phyloP scores from a whole-genome alignment of 164 flowering plant species.

The Liriodendron chinense region DNA sequence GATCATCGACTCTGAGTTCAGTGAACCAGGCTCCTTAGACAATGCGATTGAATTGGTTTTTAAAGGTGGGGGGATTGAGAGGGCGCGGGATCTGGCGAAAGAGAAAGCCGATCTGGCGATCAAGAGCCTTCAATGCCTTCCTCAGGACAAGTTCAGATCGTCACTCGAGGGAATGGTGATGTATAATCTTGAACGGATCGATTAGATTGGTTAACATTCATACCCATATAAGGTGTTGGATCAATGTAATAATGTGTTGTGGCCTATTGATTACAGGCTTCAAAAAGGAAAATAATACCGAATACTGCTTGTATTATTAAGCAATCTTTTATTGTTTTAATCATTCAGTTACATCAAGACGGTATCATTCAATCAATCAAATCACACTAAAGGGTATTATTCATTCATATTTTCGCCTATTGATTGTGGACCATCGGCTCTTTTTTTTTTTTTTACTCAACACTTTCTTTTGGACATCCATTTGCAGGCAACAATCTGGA shows the following conservation, averaged over 20 bases:
- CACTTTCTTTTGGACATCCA: no score
- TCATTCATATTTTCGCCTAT: neutral
- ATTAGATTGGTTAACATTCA: slow-evolving; percentile 25
- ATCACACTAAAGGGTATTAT: neutral
- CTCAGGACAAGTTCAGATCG: slow-evolving; percentile 47
- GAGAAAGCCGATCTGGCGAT: slow-evolving; percentile 78
- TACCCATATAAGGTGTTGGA: neutral
- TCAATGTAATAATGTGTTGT: neutral
- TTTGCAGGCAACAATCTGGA: no score
- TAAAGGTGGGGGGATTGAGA: slow-evolving; percentile 68
- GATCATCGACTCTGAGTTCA: slow-evolving; percentile 82
- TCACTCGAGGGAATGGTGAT: slow-evolving; percentile 79
- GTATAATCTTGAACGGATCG: slow-evolving; percentile 73
- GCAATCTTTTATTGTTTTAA: neutral
- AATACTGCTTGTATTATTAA: neutral
- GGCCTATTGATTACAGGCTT: neutral
- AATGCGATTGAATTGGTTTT: slow-evolving; percentile 63
- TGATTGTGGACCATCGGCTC: neutral
- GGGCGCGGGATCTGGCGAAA: slow-evolving; percentile 66
- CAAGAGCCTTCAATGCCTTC: slow-evolving; percentile 70
- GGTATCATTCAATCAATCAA: slow-evolving; percentile 2
- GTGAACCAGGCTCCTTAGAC: slow-evolving; percentile 71
- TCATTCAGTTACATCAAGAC: neutral
- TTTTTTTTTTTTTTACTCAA: no score
- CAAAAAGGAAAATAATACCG: neutral